These are phyloP conservation scores for Chimonanthus praecox DNA, from an alignment of 164 flowering plant genomes.

Conservation along the genomic window DNA sequence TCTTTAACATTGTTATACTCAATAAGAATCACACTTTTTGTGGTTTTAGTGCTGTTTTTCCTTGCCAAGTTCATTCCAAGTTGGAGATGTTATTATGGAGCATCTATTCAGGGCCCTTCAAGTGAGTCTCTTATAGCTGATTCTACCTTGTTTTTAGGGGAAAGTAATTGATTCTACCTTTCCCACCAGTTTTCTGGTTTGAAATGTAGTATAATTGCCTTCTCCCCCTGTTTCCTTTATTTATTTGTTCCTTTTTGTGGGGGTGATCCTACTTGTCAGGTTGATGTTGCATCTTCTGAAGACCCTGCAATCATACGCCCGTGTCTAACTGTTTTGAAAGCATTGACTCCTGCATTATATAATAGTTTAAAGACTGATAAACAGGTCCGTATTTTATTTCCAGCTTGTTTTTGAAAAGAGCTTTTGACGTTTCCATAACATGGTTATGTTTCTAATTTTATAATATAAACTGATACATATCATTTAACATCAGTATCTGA, in stretches of 20 bases:
- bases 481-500: too few species aligned
- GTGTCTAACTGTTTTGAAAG: constrained; percentile 55
- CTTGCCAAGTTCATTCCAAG: constrained; percentile 22
- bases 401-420: background rate
- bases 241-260: background rate
- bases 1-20: background rate
- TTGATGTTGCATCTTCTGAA: constrained; percentile 31
- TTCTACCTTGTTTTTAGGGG: background rate
- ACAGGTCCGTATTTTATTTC: constrained; percentile 39
- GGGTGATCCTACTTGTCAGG: constrained; percentile 30
- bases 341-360: constrained; percentile 38
- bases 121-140: constrained; percentile 31
- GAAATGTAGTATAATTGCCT: background rate
- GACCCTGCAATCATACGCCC: constrained; percentile 55
- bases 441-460: too few species aligned
- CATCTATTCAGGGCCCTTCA: constrained; percentile 47
- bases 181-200: background rate
- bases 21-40: background rate
- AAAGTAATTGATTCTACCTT: background rate
- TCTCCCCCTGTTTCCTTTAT: background rate
- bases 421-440: too few species aligned
- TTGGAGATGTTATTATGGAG: constrained; percentile 22
- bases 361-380: constrained; percentile 38
- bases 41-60: constrained; percentile 36
- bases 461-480: too few species aligned